These are phyloP conservation scores for Hypoxylon perforatum DNA, from an alignment of 495 filamentous ascomycete species.

Conservation along the genomic window DNA sequence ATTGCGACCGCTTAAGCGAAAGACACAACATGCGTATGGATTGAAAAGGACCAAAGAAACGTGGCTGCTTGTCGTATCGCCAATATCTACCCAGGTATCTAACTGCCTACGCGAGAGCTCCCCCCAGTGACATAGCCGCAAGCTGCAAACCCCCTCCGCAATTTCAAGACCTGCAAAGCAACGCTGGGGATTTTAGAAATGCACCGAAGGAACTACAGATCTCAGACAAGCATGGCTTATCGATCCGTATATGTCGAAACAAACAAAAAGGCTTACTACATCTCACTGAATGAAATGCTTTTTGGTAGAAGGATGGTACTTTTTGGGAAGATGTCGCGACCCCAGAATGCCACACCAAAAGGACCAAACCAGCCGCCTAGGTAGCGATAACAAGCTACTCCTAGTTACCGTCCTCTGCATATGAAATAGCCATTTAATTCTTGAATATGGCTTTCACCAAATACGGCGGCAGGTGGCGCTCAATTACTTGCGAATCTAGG, in stretches of 20 bases:
- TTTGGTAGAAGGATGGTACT: constrained; percentile 20
- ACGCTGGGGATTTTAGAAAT: constrained; percentile 30
- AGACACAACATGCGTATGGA: constrained; percentile 6
- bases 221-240: constrained; percentile 21
- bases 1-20: constrained; percentile 14
- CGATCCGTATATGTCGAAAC: constrained; percentile 25
- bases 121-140: constrained; percentile 25
- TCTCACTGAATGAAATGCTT: constrained; percentile 21
- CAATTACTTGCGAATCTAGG: not conserved
- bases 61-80: no score
- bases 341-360: constrained; percentile 14
- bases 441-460: constrained; percentile 14
- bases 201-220: constrained; percentile 9
- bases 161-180: constrained; percentile 40
- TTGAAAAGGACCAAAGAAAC: constrained; percentile 17
- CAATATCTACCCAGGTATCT: constrained; percentile 9
- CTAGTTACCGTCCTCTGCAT: not conserved
- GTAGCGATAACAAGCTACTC: constrained; percentile 8
- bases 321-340: constrained; percentile 23
- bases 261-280: constrained; percentile 33
- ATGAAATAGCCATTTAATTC: not conserved
- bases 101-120: constrained; percentile 10
- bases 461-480: constrained; percentile 25
- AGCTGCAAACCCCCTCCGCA: constrained; percentile 37
- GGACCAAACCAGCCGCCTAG: constrained; percentile 4